A percentile compares a stretch with the other conserved stretches of the same genome.
Evolutionary conservation across 75 land plant species (phyloP).

Genomic region (Pinus taeda): DNA sequence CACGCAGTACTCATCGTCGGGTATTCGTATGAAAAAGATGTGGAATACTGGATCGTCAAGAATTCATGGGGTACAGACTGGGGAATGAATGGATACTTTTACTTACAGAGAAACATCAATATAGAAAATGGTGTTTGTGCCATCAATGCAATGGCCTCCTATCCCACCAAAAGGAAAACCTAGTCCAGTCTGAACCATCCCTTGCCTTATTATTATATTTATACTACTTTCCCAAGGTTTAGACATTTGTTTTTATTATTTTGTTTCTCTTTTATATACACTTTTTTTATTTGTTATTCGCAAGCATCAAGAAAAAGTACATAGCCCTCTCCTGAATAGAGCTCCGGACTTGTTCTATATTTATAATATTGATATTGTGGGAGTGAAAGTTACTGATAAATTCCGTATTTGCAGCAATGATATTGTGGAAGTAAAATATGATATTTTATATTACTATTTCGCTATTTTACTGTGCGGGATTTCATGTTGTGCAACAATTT

Average conservation of each 20-base stretch:
- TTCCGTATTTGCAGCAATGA: constrained; percentile 15
- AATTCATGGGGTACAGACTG: constrained; percentile 68
- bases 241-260: background rate
- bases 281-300: too few species aligned
- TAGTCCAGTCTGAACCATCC: constrained; percentile 15
- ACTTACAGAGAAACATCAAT: constrained; percentile 25
- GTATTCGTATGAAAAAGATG: constrained; percentile 32
- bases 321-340: too few species aligned
- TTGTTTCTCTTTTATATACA: too few species aligned
- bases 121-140: constrained; percentile 38
- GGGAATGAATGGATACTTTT: constrained; percentile 48
- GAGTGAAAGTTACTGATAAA: background rate
- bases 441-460: too few species aligned
- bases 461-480: too few species aligned
- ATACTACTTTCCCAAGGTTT: background rate
- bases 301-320: too few species aligned
- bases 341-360: too few species aligned
- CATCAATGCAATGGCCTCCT: constrained; percentile 53
- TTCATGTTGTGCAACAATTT: too few species aligned
- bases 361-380: too few species aligned
- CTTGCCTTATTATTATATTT: background rate
- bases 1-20: constrained; percentile 57
- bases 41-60: constrained; percentile 59
- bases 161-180: constrained; percentile 33
- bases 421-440: constrained; percentile 23